phyloP scores from a whole-genome alignment of 2,329 filamentous ascomycete genomes.

The Dactylellina sp. region DNA sequence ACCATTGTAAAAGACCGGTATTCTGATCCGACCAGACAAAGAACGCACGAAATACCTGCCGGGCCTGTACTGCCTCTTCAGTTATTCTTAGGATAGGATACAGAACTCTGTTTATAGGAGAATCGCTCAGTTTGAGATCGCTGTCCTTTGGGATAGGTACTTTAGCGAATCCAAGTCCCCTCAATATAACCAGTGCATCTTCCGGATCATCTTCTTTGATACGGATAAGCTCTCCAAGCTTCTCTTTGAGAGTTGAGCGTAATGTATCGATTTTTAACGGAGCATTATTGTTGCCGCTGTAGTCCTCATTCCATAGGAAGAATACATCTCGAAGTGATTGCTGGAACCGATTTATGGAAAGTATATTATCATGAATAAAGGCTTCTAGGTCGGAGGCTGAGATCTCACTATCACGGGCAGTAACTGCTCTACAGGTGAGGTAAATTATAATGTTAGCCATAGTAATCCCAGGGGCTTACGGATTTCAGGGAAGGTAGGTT shows the following conservation, averaged over 20 bases:
- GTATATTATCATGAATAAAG: constrained; percentile 14
- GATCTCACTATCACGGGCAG: constrained; percentile 15
- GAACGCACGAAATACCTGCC: constrained; percentile 18
- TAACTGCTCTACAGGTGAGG: background rate
- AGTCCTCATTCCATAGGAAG: constrained; percentile 20
- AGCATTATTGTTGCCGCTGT: constrained; percentile 1
- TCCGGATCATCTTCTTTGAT: background rate
- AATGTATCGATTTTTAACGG: constrained; percentile 26
- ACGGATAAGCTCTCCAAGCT: background rate
- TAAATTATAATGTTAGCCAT: background rate
- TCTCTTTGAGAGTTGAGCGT: constrained; percentile 2
- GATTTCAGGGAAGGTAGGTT: background rate
- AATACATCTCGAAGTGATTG: constrained; percentile 17
- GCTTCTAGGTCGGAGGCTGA: constrained; percentile 6
- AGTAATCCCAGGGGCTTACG: too few relatives aligned
- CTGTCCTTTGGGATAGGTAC: constrained; percentile 8
- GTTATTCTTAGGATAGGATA: constrained; percentile 5
- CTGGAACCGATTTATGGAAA: constrained; percentile 19
- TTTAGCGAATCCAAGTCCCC: constrained; percentile 8
- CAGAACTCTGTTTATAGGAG: constrained; percentile 19
- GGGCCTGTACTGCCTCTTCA: background rate
- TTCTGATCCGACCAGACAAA: constrained; percentile 21
- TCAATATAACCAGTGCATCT: background rate
- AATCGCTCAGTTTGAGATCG: background rate
- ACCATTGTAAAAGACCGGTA: constrained; percentile 29